Percentiles rank a stretch among this genome's conserved stretches.
Conservation (phyloP, 257 asterid species). For the Catharanthus roseus region DNA sequence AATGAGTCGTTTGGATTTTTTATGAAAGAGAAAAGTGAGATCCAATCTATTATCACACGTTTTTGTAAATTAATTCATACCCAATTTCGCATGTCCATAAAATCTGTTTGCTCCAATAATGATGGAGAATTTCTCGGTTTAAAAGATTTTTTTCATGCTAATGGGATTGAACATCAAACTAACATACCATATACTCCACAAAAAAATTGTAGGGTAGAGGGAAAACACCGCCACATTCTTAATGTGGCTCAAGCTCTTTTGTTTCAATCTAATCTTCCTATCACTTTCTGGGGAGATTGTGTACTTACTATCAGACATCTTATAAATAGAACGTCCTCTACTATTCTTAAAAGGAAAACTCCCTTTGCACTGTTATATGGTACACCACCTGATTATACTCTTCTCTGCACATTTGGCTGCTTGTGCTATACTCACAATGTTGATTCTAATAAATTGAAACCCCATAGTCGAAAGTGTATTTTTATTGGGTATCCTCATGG, state of each 20-base stretch:
- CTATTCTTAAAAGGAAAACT: neutral
- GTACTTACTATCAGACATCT: neutral
- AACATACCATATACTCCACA: neutral
- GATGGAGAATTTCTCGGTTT: too few species aligned
- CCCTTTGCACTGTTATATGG: neutral
- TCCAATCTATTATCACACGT: neutral
- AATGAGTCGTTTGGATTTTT: neutral
- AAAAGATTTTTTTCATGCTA: neutral
- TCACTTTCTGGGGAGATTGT: neutral
- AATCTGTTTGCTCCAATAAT: too few species aligned
- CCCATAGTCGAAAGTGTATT: too few species aligned
- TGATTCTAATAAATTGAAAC: too few species aligned
- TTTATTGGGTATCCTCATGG: too few species aligned
- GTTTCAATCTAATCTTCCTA: neutral
- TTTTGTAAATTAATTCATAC: neutral
- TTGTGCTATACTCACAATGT: too few species aligned
- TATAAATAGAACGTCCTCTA: too few species aligned
- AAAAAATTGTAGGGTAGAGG: neutral
- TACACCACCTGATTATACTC: neutral
- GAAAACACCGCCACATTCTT: too few species aligned
- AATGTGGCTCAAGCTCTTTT: too few species aligned
- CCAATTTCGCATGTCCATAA: neutral
- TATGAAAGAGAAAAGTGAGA: neutral
- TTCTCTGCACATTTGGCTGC: neutral
- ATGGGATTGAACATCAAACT: neutral